Evolutionary conservation across 148 eudicot species (phyloP), one percentile per base, ranked within the genome.

Genomic region (Cornus suecica): DNA sequence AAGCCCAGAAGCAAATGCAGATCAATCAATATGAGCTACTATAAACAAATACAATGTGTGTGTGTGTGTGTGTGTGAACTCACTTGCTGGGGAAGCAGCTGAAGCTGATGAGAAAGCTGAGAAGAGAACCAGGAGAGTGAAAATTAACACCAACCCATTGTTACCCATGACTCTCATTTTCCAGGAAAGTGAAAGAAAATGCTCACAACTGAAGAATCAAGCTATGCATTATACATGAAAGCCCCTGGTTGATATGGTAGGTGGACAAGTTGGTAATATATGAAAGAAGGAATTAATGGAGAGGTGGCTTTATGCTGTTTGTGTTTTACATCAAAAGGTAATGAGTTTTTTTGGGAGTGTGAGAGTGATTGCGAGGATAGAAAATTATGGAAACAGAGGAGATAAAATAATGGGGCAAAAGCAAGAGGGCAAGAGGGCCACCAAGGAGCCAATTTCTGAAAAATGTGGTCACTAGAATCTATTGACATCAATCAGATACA

Each of bases 61-160:
- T n/a, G n/a, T n/a, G 51, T 31, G 15, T 31, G 31, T 58, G 34
- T 22, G 16, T 13, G 10, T 24, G 63, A 2, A 80, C 95, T 86
- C 73, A 94, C 98, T 94, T 34, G 94, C 85, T 79, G 97, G 97
- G 67, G 91, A 69, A 75, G 86, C 65, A 78, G 90, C 88, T 51
- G 89, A 83, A 88, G 78, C 91, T 48, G 91, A 80, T 69, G 84
- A 86, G 73, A 87, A 83, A 62, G 86, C 88, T 78, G 77, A 62
- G 80, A 77, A 80, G 14, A 92, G 69, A 29, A 94, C 48, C 79
- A 87, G n/a, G 23, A 89, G 58, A 51, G 77, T 45, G 32, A 94
- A 69, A 23, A 77, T 71, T 30, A 84, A 52, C 70, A 85, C 72
- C 62, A 86, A 32, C 69, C 78, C 41, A 65, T 73, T 80, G 72